Percentiles rank a stretch among this genome's conserved stretches.
These are phyloP conservation scores for Marsdenia floribunda DNA, from an alignment of 257 asterid species.

Conservation along the genomic window DNA sequence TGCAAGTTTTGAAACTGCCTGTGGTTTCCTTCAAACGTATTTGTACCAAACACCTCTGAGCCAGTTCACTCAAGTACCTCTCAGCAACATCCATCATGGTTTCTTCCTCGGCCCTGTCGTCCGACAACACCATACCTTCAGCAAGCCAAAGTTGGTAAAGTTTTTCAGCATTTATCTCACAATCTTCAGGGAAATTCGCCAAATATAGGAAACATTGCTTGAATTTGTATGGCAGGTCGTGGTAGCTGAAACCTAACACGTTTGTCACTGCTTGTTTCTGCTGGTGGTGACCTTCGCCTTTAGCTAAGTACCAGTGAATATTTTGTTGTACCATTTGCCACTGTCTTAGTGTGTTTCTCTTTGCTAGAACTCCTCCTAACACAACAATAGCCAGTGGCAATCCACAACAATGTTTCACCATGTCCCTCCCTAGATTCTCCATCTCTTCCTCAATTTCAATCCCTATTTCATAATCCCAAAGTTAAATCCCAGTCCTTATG, in stretches of 20 bases:
- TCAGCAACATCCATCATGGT: not conserved
- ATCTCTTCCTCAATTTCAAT: not conserved
- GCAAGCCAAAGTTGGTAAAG: slow-evolving; percentile 5
- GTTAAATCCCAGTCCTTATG: not conserved
- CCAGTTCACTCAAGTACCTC: not conserved
- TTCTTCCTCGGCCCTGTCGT: not conserved
- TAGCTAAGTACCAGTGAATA: not conserved
- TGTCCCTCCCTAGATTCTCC: slow-evolving; percentile 1
- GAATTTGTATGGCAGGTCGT: slow-evolving; percentile 1
- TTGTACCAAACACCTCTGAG: not conserved
- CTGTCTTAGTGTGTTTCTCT: not conserved
- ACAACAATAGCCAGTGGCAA: slow-evolving; percentile 7
- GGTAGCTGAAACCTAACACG: not conserved
- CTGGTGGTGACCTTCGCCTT: not conserved
- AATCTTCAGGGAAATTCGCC: not conserved
- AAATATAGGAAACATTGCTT: slow-evolving; percentile 6
- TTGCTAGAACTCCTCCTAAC: slow-evolving; percentile 1
- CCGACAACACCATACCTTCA: not conserved
- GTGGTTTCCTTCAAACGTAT: slow-evolving; percentile 2
- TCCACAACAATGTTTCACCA: not conserved
- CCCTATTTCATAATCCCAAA: not conserved
- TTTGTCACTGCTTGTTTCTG: not conserved
- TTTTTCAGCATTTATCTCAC: not conserved
- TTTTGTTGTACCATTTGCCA: not conserved
- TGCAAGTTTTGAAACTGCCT: slow-evolving; percentile 14